Evolutionary conservation across 2,329 filamentous ascomycete species (phyloP).

Genomic region (Penicillium sp.): DNA sequence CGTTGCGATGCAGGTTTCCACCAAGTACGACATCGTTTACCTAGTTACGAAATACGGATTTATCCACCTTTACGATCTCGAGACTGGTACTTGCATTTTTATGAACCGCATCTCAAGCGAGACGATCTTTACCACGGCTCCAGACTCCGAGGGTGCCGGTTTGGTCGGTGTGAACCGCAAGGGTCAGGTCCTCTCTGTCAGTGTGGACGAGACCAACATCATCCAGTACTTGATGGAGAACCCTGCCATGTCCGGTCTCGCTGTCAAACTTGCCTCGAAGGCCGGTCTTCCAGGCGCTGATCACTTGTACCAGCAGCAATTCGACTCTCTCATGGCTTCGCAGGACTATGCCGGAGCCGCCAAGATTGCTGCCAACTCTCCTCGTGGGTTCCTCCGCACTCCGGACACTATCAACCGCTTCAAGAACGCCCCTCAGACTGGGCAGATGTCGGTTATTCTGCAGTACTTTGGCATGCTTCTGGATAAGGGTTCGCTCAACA

Average conservation of each 20-base stretch:
- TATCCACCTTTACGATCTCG: slow-evolving; percentile 96
- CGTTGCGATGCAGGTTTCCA: slow-evolving; percentile 93
- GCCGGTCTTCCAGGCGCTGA: slow-evolving; percentile 92
- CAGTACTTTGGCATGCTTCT: slow-evolving; percentile 98
- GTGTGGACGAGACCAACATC: slow-evolving; percentile 84
- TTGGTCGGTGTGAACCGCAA: slow-evolving; percentile 96
- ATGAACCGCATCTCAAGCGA: slow-evolving; percentile 99
- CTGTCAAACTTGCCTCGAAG: slow-evolving; percentile 92
- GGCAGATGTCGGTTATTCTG: slow-evolving; percentile 81
- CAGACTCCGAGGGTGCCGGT: slow-evolving; percentile 78
- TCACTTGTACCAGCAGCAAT: slow-evolving; percentile 85
- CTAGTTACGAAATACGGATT: slow-evolving; percentile 98
- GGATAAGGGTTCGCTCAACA: slow-evolving; percentile 90
- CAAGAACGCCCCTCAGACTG: slow-evolving; percentile 72
- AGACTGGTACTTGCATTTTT: slow-evolving; percentile 93
- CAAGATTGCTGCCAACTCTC: slow-evolving; percentile 94
- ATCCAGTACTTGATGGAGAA: slow-evolving; percentile 96
- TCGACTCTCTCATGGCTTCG: slow-evolving; percentile 76
- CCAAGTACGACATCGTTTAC: slow-evolving; percentile 95
- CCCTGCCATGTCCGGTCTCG: slow-evolving; percentile 86
- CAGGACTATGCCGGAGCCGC: slow-evolving; percentile 85
- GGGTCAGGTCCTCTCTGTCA: slow-evolving; percentile 92
- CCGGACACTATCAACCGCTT: slow-evolving; percentile 94
- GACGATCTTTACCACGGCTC: slow-evolving; percentile 92
- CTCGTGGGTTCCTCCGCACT: slow-evolving; percentile 89